A percentile compares a stretch with the other conserved stretches of the same genome.
Conservation (phyloP, 1,284 basidiomycete genomes). For the Wallemia hederae region DNA sequence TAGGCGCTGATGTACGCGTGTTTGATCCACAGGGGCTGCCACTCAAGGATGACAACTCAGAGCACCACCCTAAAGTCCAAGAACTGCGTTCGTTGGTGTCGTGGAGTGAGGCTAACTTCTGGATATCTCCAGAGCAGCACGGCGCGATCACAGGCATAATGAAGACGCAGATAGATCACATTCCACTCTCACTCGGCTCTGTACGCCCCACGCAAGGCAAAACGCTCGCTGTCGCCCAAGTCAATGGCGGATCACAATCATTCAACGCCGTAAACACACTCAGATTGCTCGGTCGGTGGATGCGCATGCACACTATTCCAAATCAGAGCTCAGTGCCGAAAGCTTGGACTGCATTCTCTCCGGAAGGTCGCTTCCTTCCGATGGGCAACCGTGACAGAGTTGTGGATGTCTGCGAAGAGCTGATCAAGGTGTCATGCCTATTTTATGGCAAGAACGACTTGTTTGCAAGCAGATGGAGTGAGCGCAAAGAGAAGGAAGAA, state of each 20-base stretch:
- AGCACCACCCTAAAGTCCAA: constrained; percentile 11
- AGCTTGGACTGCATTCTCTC: constrained; percentile 16
- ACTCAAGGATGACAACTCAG: constrained; percentile 15
- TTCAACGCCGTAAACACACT: constrained; percentile 18
- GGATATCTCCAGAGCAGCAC: constrained; percentile 15
- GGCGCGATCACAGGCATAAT: constrained; percentile 17
- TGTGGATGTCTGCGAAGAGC: constrained; percentile 18
- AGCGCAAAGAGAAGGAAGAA: constrained; percentile 13
- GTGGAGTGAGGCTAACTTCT: constrained; percentile 16
- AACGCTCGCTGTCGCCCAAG: constrained; percentile 12
- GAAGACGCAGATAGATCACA: constrained; percentile 18
- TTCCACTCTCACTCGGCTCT: constrained; percentile 14
- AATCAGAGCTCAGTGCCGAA: constrained; percentile 15
- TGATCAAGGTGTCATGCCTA: constrained; percentile 12
- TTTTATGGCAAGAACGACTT: constrained; percentile 10
- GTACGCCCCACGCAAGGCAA: constrained; percentile 17
- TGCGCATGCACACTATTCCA: constrained; percentile 13
- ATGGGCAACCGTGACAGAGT: constrained; percentile 17
- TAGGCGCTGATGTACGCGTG: constrained; percentile 16
- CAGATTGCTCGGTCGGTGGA: constrained; percentile 16
- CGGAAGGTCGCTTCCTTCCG: constrained; percentile 12
- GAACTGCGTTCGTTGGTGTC: constrained; percentile 12
- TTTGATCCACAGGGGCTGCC: constrained; percentile 15
- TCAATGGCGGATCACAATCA: constrained; percentile 16
- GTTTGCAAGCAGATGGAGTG: constrained; percentile 14